Evolutionary conservation across 495 filamentous ascomycete genomes (phyloP), one percentile per base, ranked within the genome.

Genomic region (Hypomontagnella submonticulosa): DNA sequence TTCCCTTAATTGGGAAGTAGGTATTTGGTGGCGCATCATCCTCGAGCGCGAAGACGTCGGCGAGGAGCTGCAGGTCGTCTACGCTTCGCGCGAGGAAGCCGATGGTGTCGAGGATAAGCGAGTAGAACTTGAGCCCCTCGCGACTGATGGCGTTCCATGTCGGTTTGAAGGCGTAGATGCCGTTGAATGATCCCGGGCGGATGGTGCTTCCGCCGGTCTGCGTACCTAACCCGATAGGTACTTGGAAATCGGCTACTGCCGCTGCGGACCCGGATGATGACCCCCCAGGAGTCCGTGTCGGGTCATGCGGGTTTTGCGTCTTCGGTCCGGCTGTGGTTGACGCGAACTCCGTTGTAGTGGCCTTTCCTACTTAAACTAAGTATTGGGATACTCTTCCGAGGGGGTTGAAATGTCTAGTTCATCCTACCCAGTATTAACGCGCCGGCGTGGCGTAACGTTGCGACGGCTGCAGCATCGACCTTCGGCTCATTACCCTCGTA

Each of bases 161-260:
- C 23, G 84, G 85, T 66, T 88, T 88, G 20, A 87, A 67, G 3
- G 76, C 81, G 59, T 80, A 86, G 13, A 83, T 76, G 27, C 83
- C 82, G 52, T 82, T 84, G 69, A 80, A 87, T 0, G 81, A 84
- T 3, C 69, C 84, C 0, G 85, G 85, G 1, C 84, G 79, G 41
- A 82, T 78, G n/a, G 67, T 73, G 27, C 75, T 79, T 0, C 83
- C 83, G 8, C 78, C 81, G 0, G 82, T 86, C 69, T 86, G 83
- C 0, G 83, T 81, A 0, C 81, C 83, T 5, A 85, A 66, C 0
- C 63, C 73, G 32, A 86, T 67, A 0, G 81, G 79, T 3, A 76
- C 79, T 52, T 84, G 83, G 48, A 77, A 76, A 54, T 85, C 83
- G 15, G 67, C 83, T 0, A 85, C 81, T 9, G 80, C 82, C 0